Evolutionary conservation across 2,329 filamentous ascomycete genomes (phyloP).

Genomic region (Chaetothyriales sp.): DNA sequence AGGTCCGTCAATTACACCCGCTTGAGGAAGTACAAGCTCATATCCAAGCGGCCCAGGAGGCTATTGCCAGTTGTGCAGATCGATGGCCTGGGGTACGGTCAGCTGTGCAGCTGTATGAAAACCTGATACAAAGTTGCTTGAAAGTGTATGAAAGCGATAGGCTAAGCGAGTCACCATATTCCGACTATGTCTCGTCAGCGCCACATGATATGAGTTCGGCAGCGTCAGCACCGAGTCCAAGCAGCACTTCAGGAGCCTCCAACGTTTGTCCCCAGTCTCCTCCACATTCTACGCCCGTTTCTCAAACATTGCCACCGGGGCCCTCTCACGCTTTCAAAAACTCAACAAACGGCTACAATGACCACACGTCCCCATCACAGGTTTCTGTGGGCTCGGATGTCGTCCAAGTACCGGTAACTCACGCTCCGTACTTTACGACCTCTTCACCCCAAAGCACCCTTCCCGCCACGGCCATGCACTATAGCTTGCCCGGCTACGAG

Average conservation of each 20-base stretch:
- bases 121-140: conserved; percentile 70
- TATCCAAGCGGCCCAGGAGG: conserved; percentile 60
- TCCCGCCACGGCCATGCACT: conserved; percentile 6
- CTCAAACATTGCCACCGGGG: conserved; percentile 14
- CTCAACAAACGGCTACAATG: conserved; percentile 11
- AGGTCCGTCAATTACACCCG: conserved; percentile 59
- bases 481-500: conserved; percentile 12
- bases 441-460: conserved; percentile 4
- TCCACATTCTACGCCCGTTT: conserved; percentile 20
- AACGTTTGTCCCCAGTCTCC: conserved; percentile 23
- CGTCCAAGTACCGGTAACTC: not conserved
- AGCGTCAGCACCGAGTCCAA: conserved; percentile 24
- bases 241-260: conserved; percentile 26
- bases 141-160: conserved; percentile 62
- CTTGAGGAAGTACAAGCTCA: conserved; percentile 65
- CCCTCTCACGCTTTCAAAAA: conserved; percentile 18
- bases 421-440: conserved; percentile 4
- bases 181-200: conserved; percentile 28
- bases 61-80: conserved; percentile 66
- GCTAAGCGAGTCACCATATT: conserved; percentile 22
- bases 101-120: conserved; percentile 73
- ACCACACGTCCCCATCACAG: conserved; percentile 1
- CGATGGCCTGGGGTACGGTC: conserved; percentile 84
- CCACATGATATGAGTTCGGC: conserved; percentile 21
- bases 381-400: not conserved